Evolutionary conservation across 1,284 basidiomycete species (phyloP), one percentile per base, ranked within the genome.

Genomic region (Naganishia cerealis): DNA sequence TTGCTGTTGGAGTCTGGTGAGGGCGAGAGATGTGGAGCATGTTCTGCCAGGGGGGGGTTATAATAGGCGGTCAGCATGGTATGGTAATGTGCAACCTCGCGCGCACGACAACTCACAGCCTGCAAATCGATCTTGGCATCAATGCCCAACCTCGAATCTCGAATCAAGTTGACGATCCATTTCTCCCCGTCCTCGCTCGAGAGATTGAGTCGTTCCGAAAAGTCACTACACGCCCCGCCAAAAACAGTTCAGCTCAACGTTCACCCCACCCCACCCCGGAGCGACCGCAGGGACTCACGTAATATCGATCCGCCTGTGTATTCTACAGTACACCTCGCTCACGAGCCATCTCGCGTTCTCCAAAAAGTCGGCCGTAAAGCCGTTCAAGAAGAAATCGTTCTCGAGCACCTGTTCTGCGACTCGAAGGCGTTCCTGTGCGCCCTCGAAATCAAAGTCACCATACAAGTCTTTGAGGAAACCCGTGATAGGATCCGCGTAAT

Each of bases 101-200:
- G n/a, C 18, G 18, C 21, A n/a, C 12, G 36, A n/a, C n/a, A 6
- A 71, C 79, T 53, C 69, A 90, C 91, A 84, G 94, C 92, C 82
- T 95, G 92, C 58, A 97, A 85, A 81, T 98, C 94, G 73, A 98
- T 97, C 84, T 96, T 97, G 67, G 93, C 93, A 76, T 99, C 91
- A 3, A 91, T 89, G 26, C 91, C 93, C 87, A 96, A 92, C 67
- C 92, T 87, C 33, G 94, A 96, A 81, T 98, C 96, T 59, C 94
- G 87, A 75, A 98, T 95, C 69, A 98, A 88, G 84, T 96, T 97
- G 75, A 97, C 95, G 73, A 99, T 95, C 95, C 95, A 99, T 80
- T 96, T 96, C 79, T 98, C 95, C 67, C 95, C 96, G 76, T 98
- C 95, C 74, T 94, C 93, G 66, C 85, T 87, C 29, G 90, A 89